phyloP scores from a whole-genome alignment of 176 grass and related monocot species.

The Melocanna baccifera region DNA sequence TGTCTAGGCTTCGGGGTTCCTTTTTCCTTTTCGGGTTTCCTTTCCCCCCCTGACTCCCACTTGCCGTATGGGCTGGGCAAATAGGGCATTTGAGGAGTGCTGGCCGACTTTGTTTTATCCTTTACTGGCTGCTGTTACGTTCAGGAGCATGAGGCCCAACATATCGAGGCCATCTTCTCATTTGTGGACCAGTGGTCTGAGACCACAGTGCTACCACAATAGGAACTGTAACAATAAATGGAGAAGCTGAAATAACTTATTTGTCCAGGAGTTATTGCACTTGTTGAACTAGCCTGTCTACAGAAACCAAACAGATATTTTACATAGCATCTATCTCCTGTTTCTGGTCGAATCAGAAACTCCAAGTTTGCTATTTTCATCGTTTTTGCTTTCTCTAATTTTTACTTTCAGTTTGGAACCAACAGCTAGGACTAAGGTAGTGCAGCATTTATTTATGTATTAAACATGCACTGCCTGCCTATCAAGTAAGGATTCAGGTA shows the following conservation, averaged over 20 bases:
- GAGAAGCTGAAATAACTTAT: constrained; percentile 3
- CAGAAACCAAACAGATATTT: not conserved
- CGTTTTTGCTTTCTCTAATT: not conserved
- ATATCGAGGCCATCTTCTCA: not conserved
- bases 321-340: not conserved
- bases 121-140: not conserved
- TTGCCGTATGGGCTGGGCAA: not conserved
- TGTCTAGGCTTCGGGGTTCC: not conserved
- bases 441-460: not conserved
- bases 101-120: not conserved
- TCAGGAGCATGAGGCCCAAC: not conserved
- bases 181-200: not conserved
- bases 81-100: not conserved
- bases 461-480: not conserved
- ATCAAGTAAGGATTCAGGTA: not conserved
- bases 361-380: not conserved
- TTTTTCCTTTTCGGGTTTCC: not conserved
- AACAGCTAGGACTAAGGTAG: not conserved
- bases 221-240: not conserved
- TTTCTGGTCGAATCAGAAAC: not conserved
- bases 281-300: not conserved
- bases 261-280: not conserved
- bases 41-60: not conserved
- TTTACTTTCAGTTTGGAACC: not conserved
- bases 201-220: not conserved